These are phyloP conservation scores for Globisporangium cederbergense DNA, from an alignment of 352 stramenopile species.

Conservation along the genomic window DNA sequence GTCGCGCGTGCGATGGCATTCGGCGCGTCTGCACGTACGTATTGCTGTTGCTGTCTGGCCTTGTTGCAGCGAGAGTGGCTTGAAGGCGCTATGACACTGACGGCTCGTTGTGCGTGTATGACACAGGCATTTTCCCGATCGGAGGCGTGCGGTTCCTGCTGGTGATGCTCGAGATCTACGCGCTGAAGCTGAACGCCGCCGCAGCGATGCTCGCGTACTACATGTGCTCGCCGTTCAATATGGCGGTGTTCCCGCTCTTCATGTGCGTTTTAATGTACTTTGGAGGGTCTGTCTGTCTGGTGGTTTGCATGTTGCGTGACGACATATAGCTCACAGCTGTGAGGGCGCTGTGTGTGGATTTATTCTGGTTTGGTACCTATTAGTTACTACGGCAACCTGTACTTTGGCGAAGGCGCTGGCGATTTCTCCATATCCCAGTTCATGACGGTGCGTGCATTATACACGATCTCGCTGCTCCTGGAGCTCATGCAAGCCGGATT, in stretches of 20 bases:
- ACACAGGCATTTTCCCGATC: conserved; percentile 70
- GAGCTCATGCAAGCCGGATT: no score
- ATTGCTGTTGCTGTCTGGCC: background rate
- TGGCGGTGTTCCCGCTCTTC: conserved; percentile 71
- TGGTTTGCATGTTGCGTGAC: background rate
- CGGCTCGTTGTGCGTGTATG: background rate
- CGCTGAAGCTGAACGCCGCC: conserved; percentile 78
- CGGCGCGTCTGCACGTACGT: conserved; percentile 55
- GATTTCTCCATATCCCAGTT: conserved; percentile 72
- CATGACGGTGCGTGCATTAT: conserved; percentile 31
- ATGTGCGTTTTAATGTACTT: conserved; percentile 41
- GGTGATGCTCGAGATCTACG: conserved; percentile 71
- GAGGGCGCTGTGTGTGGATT: background rate
- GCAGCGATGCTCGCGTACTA: conserved; percentile 85
- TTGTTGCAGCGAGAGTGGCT: background rate
- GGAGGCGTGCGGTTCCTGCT: conserved; percentile 69
- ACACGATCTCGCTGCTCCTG: no score
- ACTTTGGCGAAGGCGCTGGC: conserved; percentile 38
- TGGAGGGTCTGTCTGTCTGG: background rate
- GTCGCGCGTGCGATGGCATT: conserved; percentile 80
- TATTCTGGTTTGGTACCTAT: no score
- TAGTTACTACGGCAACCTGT: conserved; percentile 50
- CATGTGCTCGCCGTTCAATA: conserved; percentile 74
- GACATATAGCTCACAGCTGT: background rate
- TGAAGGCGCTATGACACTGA: background rate